A percentile compares a stretch with the other conserved stretches of the same genome.
These are phyloP conservation scores for Apiospora pterosperma DNA, from an alignment of 2,329 filamentous ascomycete genomes.

Conservation along the genomic window DNA sequence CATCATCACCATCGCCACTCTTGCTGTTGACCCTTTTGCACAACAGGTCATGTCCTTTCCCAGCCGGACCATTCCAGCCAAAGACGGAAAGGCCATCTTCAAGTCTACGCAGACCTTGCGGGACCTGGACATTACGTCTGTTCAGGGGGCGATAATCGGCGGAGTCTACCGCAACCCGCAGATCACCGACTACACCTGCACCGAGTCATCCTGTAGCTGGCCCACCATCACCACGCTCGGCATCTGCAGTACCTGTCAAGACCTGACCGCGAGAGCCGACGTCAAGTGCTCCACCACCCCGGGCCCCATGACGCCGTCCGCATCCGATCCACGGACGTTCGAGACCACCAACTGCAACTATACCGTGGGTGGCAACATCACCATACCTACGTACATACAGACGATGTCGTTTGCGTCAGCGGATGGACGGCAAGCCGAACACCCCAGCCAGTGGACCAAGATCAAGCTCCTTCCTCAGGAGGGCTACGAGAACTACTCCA, in stretches of 20 bases:
- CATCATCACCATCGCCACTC: not conserved
- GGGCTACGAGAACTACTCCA: not conserved
- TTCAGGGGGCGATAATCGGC: not conserved
- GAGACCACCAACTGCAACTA: not conserved
- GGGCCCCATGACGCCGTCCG: not conserved
- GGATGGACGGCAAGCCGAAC: not conserved
- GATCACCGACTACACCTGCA: not conserved
- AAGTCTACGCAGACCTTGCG: not conserved
- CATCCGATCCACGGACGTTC: not conserved
- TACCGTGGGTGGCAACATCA: not conserved
- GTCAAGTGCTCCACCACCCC: not conserved
- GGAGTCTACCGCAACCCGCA: not conserved
- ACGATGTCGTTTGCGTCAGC: not conserved
- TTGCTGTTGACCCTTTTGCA: not conserved
- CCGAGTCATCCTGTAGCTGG: not conserved
- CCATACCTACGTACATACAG: not conserved
- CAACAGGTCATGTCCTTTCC: not conserved
- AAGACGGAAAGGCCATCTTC: not conserved
- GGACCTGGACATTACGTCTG: not conserved
- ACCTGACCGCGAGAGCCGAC: not conserved
- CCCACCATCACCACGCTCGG: not conserved
- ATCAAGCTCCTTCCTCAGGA: not conserved
- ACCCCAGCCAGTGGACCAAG: not conserved
- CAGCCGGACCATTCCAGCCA: not conserved
- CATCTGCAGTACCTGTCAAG: not conserved